phyloP scores from a whole-genome alignment of 495 filamentous ascomycete genomes.

The Aspergillus bridgeri region DNA sequence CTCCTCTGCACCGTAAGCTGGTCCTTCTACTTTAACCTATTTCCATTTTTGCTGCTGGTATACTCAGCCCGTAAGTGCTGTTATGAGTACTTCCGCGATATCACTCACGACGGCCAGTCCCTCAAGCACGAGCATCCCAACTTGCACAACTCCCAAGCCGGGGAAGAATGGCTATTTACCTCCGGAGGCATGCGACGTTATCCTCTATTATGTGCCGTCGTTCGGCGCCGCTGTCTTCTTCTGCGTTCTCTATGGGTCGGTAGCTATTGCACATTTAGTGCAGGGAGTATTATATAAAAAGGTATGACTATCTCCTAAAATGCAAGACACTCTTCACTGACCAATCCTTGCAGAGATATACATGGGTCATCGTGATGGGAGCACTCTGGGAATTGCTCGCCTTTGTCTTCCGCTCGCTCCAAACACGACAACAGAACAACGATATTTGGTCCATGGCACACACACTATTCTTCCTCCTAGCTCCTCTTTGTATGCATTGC shows the following conservation, averaged over 20 bases:
- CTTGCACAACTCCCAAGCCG: neutral
- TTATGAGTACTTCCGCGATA: neutral
- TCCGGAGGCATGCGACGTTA: neutral
- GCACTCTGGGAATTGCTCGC: slow-evolving; percentile 43
- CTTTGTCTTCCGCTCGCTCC: slow-evolving; percentile 35
- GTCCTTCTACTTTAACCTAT: too few relatives aligned
- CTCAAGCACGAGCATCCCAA: neutral
- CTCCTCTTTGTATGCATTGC: slow-evolving; percentile 25
- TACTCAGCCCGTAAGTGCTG: too few relatives aligned
- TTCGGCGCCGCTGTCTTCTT: neutral
- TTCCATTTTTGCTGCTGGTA: too few relatives aligned
- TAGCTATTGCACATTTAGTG: neutral
- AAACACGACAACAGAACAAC: slow-evolving; percentile 21
- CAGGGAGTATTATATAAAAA: neutral
- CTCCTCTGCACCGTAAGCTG: too few relatives aligned
- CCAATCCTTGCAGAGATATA: slow-evolving; percentile 34
- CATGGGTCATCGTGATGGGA: slow-evolving; percentile 53
- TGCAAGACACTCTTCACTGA: neutral
- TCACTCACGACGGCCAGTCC: neutral
- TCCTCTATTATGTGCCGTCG: neutral
- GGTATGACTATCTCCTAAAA: neutral
- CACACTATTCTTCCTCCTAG: slow-evolving; percentile 27
- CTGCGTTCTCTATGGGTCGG: neutral
- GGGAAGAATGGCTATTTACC: neutral
- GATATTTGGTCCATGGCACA: slow-evolving; percentile 5